phyloP scores from a whole-genome alignment of 164 flowering plant species.

The Dillenia suffruticosa region DNA sequence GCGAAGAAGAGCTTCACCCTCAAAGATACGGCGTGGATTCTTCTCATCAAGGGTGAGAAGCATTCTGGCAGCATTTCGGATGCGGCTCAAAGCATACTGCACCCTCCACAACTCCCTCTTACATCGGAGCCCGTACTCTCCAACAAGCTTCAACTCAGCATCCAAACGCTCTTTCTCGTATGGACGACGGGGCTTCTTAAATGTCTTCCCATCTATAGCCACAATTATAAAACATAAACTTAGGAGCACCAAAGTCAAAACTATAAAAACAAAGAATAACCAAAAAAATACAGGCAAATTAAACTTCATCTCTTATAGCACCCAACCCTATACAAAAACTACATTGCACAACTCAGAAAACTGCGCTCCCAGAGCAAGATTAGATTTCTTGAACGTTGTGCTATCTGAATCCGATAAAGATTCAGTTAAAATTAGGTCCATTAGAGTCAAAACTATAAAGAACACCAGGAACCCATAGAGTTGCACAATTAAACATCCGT shows the following conservation, averaged over 20 bases:
- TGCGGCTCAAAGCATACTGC: constrained; percentile 59
- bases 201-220: constrained; percentile 59
- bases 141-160: constrained; percentile 66
- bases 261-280: not conserved
- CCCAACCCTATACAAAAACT: too few relatives aligned
- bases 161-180: constrained; percentile 70
- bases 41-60: constrained; percentile 71
- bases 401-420: too few relatives aligned
- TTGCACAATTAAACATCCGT: too few relatives aligned
- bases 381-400: too few relatives aligned
- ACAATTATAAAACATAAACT: not conserved
- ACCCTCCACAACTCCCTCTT: constrained; percentile 73
- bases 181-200: constrained; percentile 64
- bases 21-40: constrained; percentile 55
- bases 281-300: not conserved
- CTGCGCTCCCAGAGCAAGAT: too few relatives aligned
- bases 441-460: too few relatives aligned
- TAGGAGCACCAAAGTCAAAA: not conserved
- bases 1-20: constrained; percentile 61
- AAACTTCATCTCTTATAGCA: too few relatives aligned
- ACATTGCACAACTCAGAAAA: too few relatives aligned
- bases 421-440: too few relatives aligned
- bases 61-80: constrained; percentile 52
- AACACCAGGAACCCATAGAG: too few relatives aligned
- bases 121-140: constrained; percentile 61